Percentiles rank a stretch among this genome's conserved stretches.
These are phyloP conservation scores for Scorias spongiosa DNA, from an alignment of 2,329 filamentous ascomycete genomes.

Conservation along the genomic window DNA sequence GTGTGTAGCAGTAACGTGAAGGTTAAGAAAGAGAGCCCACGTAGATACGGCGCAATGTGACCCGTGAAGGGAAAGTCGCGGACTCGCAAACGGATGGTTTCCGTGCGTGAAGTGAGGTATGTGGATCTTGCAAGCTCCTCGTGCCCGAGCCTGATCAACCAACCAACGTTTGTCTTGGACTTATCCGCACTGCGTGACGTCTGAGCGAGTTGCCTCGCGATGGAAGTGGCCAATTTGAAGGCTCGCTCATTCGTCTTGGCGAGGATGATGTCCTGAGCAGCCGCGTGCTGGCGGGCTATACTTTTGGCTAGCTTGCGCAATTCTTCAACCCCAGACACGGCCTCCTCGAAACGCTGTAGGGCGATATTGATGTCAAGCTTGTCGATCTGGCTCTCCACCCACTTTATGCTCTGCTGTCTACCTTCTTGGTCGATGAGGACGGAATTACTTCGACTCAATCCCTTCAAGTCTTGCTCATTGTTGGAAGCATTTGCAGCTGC, in stretches of 20 bases:
- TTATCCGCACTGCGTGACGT: slow-evolving; percentile 62
- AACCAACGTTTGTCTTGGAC: slow-evolving; percentile 67
- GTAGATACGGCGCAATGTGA: slow-evolving; percentile 82
- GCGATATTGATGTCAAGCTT: slow-evolving; percentile 93
- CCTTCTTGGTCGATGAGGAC: slow-evolving; percentile 92
- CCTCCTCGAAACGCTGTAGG: slow-evolving; percentile 71
- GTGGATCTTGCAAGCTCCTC: slow-evolving; percentile 79
- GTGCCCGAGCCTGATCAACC: slow-evolving; percentile 75
- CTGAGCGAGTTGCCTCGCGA: slow-evolving; percentile 63
- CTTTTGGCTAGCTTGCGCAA: slow-evolving; percentile 64
- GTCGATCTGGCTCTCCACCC: slow-evolving; percentile 91
- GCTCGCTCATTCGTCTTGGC: slow-evolving; percentile 82
- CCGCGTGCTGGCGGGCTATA: slow-evolving; percentile 60
- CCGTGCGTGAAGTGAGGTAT: slow-evolving; percentile 66
- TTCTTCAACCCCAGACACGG: slow-evolving; percentile 72
- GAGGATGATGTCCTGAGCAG: slow-evolving; percentile 83
- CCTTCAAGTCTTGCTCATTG: slow-evolving; percentile 28
- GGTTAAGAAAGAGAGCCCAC: slow-evolving; percentile 88
- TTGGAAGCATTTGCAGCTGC: slow-evolving; percentile 41
- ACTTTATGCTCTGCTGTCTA: slow-evolving; percentile 87
- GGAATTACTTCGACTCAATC: slow-evolving; percentile 15
- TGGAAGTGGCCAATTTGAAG: slow-evolving; percentile 56
- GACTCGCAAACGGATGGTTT: slow-evolving; percentile 64
- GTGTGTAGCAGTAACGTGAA: slow-evolving; percentile 92
- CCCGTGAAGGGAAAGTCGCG: slow-evolving; percentile 93